phyloP scores from a whole-genome alignment of 805 yeast species.

The Ogataea methanolica region DNA sequence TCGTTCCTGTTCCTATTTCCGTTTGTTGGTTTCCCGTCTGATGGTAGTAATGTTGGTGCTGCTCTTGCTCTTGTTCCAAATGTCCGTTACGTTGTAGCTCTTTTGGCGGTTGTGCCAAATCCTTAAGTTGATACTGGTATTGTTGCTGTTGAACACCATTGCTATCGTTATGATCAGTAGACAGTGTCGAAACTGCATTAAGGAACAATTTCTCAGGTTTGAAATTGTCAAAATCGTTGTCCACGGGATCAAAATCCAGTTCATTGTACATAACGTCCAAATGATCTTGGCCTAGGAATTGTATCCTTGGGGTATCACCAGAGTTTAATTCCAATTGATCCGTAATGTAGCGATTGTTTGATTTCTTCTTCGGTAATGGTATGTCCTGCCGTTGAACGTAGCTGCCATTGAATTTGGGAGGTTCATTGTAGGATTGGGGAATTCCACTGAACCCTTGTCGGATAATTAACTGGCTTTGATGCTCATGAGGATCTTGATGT shows the following conservation, averaged over 20 bases:
- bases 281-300: neutral
- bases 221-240: constrained; percentile 3
- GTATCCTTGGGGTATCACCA: neutral
- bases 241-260: constrained; percentile 1
- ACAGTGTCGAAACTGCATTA: neutral
- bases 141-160: no score
- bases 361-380: neutral
- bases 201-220: constrained; percentile 9
- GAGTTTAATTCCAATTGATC: neutral
- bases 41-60: neutral
- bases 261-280: constrained; percentile 2
- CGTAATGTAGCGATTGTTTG: neutral
- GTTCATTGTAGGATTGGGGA: neutral
- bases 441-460: neutral
- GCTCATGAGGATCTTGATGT: neutral
- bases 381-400: neutral
- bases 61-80: neutral
- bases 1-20: no score
- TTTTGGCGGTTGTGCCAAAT: no score
- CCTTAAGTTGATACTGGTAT: no score
- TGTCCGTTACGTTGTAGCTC: no score
- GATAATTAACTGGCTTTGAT: neutral
- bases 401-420: neutral
- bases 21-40: no score
- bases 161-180: neutral